Evolutionary conservation across 2,329 filamentous ascomycete species (phyloP).

Genomic region (Cladosporium halotolerans): DNA sequence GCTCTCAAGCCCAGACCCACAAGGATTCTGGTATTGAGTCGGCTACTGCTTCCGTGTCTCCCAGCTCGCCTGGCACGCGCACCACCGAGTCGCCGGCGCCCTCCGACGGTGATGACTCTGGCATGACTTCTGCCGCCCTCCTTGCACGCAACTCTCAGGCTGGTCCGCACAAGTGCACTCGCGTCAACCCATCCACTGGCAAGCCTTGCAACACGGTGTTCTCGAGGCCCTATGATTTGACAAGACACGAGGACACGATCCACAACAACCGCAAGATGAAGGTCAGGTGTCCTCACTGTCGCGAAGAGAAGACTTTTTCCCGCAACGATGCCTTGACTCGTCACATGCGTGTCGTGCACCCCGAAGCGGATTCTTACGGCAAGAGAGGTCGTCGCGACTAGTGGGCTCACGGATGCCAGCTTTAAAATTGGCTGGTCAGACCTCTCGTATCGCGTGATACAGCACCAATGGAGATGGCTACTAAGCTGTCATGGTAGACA

Average conservation of each 20-base stretch:
- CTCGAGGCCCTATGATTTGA: conserved; percentile 92
- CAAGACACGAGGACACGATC: conserved; percentile 93
- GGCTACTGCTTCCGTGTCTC: conserved; percentile 21
- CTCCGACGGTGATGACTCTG: conserved; percentile 24
- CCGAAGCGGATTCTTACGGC: conserved; percentile 71
- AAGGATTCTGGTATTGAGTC: conserved; percentile 30
- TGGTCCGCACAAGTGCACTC: conserved; percentile 86
- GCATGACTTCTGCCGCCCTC: conserved; percentile 49
- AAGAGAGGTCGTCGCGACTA: conserved; percentile 43
- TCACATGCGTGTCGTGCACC: conserved; percentile 90
- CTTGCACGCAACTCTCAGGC: conserved; percentile 74
- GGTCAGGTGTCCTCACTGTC: conserved; percentile 85
- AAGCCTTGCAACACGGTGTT: conserved; percentile 94
- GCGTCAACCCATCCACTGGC: conserved; percentile 88
- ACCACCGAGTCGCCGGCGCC: conserved; percentile 26
- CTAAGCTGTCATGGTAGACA: too few relatives aligned
- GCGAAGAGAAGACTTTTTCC: conserved; percentile 95
- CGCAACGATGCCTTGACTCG: conserved; percentile 89
- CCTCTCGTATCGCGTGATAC: too few relatives aligned
- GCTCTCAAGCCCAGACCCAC: conserved; percentile 47
- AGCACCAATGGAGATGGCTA: too few relatives aligned
- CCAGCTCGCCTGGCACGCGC: conserved; percentile 19
- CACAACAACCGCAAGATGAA: conserved; percentile 94
- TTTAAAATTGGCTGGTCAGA: too few relatives aligned
- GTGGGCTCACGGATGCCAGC: too few relatives aligned